Conservation (phyloP, 148 eudicot genomes). For the Euryodendron excelsum region DNA sequence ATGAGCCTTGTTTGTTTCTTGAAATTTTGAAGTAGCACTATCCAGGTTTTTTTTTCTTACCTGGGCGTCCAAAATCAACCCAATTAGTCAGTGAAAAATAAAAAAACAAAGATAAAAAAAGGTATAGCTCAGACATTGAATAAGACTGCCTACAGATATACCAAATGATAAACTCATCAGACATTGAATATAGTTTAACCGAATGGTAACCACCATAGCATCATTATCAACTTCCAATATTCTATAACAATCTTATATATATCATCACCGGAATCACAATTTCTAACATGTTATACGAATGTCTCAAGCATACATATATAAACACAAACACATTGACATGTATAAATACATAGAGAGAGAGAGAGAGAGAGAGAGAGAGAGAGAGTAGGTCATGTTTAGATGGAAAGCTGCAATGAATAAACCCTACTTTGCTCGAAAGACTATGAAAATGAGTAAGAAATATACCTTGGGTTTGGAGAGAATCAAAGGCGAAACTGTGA, state of each 20-base stretch:
- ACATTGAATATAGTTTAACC: constrained; percentile 88
- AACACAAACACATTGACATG: constrained; percentile 7
- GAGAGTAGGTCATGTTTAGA: too few species aligned
- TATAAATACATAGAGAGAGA: too few species aligned
- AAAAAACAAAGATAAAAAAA: constrained; percentile 6
- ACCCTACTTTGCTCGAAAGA: neutral
- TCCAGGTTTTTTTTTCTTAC: constrained; percentile 67
- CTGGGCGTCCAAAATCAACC: constrained; percentile 68
- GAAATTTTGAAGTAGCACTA: constrained; percentile 69
- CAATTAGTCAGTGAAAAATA: neutral
- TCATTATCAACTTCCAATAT: constrained; percentile 84
- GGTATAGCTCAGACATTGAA: neutral
- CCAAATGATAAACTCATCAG: neutral
- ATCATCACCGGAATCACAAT: too few species aligned
- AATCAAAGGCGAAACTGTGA: constrained; percentile 44
- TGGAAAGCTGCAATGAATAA: too few species aligned
- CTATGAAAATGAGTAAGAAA: neutral
- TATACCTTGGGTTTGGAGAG: constrained; percentile 69
- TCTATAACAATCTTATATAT: constrained; percentile 90
- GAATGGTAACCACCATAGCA: constrained; percentile 81
- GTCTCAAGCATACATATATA: too few species aligned
- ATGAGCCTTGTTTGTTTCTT: constrained; percentile 91
- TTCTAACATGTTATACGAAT: too few species aligned
- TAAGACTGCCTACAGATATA: neutral
- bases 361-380: too few species aligned